phyloP scores from a whole-genome alignment of 192 early-diverging fungal genomes.

The Dispira simplex region DNA sequence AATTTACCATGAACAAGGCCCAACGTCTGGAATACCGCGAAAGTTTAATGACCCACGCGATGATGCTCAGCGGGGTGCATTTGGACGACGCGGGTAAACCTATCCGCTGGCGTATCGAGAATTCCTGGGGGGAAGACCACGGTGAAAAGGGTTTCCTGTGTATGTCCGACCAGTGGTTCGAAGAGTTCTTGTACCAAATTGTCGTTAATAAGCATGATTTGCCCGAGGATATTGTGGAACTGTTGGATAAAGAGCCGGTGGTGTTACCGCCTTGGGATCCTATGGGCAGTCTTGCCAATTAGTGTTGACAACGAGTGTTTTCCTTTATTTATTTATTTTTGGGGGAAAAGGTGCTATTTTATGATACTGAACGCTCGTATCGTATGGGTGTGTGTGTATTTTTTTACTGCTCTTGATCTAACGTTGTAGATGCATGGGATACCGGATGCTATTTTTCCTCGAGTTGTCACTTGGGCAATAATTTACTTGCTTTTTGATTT shows the following conservation, averaged over 20 bases:
- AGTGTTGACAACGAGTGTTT: background rate
- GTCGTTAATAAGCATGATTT: slow-evolving; percentile 51
- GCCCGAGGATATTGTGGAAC: slow-evolving; percentile 37
- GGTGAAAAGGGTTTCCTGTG: slow-evolving; percentile 62
- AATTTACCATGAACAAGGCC: slow-evolving; percentile 40
- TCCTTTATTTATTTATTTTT: background rate
- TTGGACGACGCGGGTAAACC: slow-evolving; percentile 36
- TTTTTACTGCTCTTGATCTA: background rate
- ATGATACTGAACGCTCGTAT: background rate
- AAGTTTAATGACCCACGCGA: slow-evolving; percentile 64
- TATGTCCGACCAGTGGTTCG: slow-evolving; percentile 69
- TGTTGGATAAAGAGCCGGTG: slow-evolving; percentile 41
- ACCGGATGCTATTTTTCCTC: background rate
- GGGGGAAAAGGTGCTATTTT: background rate
- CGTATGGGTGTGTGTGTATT: background rate
- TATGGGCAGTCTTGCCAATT: slow-evolving; percentile 51
- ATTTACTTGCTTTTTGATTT: too few relatives aligned
- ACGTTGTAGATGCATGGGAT: background rate
- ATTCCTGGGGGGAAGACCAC: slow-evolving; percentile 43
- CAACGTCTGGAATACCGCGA: slow-evolving; percentile 56
- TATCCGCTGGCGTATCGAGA: slow-evolving; percentile 62
- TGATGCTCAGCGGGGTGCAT: slow-evolving; percentile 67
- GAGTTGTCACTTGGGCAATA: too few relatives aligned
- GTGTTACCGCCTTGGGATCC: slow-evolving; percentile 66
- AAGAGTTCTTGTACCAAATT: slow-evolving; percentile 65